These are phyloP conservation scores for Scheffersomyces illinoinensis DNA, from an alignment of 1,139 yeast species.

Conservation along the genomic window DNA sequence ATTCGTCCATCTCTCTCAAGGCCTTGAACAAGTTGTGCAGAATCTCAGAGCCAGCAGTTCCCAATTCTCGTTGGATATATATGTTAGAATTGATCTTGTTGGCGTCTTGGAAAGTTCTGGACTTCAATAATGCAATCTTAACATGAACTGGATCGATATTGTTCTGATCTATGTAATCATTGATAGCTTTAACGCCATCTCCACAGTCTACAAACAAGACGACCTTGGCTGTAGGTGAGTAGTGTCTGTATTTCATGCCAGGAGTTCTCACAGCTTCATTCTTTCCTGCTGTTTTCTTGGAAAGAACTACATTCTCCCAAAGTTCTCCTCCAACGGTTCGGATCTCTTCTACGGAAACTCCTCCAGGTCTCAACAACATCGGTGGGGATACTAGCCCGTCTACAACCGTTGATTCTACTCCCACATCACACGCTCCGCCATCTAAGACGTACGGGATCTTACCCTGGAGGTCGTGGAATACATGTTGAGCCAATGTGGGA, in stretches of 20 bases:
- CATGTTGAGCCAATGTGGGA: constrained; percentile 88
- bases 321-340: constrained; percentile 55
- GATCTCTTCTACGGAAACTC: constrained; percentile 79
- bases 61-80: constrained; percentile 49
- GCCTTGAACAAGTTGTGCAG: constrained; percentile 72
- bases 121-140: constrained; percentile 51
- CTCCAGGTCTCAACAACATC: constrained; percentile 89
- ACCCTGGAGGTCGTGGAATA: constrained; percentile 72
- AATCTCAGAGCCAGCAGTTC: constrained; percentile 59
- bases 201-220: constrained; percentile 59
- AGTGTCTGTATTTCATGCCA: constrained; percentile 96
- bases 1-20: constrained; percentile 72
- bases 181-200: constrained; percentile 38
- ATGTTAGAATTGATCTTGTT: constrained; percentile 20
- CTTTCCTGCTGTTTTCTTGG: constrained; percentile 63
- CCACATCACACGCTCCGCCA: constrained; percentile 89
- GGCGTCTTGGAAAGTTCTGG: constrained; percentile 33
- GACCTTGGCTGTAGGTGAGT: constrained; percentile 87
- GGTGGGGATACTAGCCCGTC: constrained; percentile 90
- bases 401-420: constrained; percentile 90
- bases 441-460: constrained; percentile 84
- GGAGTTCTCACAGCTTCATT: constrained; percentile 86
- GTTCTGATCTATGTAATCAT: constrained; percentile 23
- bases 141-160: constrained; percentile 9
- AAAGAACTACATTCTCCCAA: constrained; percentile 68